Percentiles rank a stretch among this genome's conserved stretches.
Conservation (phyloP, 108 stramenopile species). For the Mediolabrus comicus region DNA sequence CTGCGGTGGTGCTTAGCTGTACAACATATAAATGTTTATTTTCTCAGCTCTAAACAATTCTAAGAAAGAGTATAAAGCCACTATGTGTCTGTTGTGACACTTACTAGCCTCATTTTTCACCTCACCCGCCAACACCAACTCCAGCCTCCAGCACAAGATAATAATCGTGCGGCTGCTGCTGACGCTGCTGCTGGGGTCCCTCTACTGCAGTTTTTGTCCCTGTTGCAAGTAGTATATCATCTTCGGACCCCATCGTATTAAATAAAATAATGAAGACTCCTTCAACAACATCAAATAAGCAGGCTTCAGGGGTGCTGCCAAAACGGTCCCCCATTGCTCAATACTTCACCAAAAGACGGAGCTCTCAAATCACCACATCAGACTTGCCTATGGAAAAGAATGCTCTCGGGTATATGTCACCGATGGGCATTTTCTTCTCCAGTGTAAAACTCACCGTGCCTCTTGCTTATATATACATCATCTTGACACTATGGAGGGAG, state of each 20-base stretch:
- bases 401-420: conserved; percentile 60
- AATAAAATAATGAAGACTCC: background rate
- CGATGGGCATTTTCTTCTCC: conserved; percentile 64
- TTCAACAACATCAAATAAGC: background rate
- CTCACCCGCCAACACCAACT: no score
- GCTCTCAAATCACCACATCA: conserved; percentile 10
- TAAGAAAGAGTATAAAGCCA: no score
- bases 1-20: conserved; percentile 5
- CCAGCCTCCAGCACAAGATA: background rate
- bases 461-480: conserved; percentile 71
- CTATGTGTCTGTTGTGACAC: no score
- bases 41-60: conserved; percentile 20
- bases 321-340: background rate
- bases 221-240: background rate
- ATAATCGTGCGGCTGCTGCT: conserved; percentile 12
- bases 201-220: background rate
- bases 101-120: no score
- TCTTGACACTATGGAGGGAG: conserved; percentile 70
- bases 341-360: conserved; percentile 14
- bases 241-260: no score
- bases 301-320: background rate
- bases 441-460: conserved; percentile 65
- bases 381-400: conserved; percentile 35
- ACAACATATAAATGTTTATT: conserved; percentile 15
- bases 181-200: conserved; percentile 33